Conservation (phyloP, 2,329 filamentous ascomycete species). For the Chlorencoelia australis region DNA sequence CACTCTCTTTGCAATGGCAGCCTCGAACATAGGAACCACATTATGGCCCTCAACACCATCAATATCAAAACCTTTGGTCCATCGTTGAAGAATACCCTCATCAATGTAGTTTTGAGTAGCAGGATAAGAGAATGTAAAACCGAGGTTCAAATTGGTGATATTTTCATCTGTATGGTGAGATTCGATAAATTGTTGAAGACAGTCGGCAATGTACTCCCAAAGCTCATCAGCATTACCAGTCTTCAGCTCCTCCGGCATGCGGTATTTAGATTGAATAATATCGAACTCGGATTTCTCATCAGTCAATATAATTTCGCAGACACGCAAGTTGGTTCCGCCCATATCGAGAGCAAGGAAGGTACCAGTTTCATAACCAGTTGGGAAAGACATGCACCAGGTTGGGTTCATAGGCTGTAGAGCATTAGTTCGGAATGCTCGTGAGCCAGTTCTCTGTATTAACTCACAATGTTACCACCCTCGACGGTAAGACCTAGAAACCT, state of each 20-base stretch:
- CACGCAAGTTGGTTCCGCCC: conserved; percentile 90
- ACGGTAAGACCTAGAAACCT: conserved; percentile 57
- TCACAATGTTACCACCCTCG: conserved; percentile 85
- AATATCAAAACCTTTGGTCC: conserved; percentile 98
- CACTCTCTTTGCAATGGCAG: conserved; percentile 61
- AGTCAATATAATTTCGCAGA: conserved; percentile 84
- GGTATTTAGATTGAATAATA: conserved; percentile 93
- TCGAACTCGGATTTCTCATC: conserved; percentile 85
- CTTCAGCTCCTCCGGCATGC: conserved; percentile 88
- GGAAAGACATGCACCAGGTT: conserved; percentile 88
- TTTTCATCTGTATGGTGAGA: conserved; percentile 65
- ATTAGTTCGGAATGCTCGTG: conserved; percentile 10
- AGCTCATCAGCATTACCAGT: conserved; percentile 74
- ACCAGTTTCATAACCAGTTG: conserved; percentile 77
- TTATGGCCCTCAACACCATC: conserved; percentile 83
- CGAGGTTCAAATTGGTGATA: conserved; percentile 61
- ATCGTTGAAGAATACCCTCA: conserved; percentile 82
- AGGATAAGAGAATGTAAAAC: conserved; percentile 95
- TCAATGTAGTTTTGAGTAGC: conserved; percentile 90
- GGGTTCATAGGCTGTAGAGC: conserved; percentile 83
- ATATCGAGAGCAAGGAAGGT: conserved; percentile 87
- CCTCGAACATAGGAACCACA: conserved; percentile 80
- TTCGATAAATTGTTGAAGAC: conserved; percentile 81
- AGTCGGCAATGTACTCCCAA: conserved; percentile 93
- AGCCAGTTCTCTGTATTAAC: conserved; percentile 29